Evolutionary conservation across 495 filamentous ascomycete genomes (phyloP), one percentile per base, ranked within the genome.

Genomic region (Parachaetomium inaequale): DNA sequence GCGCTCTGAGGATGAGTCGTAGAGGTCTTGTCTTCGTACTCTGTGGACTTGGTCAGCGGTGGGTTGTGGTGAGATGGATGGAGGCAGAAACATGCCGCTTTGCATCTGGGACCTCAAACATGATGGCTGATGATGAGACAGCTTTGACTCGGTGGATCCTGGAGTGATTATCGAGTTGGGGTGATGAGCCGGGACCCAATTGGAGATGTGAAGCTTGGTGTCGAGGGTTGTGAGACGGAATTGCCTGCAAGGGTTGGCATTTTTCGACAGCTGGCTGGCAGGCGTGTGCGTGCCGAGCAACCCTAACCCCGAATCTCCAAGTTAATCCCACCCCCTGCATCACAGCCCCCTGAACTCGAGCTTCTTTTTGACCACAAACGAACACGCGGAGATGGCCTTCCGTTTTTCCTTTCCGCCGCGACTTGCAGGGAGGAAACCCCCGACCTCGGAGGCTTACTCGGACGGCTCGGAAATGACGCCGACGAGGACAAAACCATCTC

Each of bases 31-130:
- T 45, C 83, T 74, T 31, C 82, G 74, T 36, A 85, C 77, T 32
- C 83, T 85, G 63, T 26, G 6, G 55, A 36, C 19, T 46, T 23
- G 62, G 42, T 59, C 40, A 65, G 56, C 65, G 61, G 63, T 66
- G 45, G 58, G 58, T 55, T 38, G 38, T 34, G 17, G 15, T 36
- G 51, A 29, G 23, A 42, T 26, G 36, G 8, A 6, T 14, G 19
- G n/a, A 11, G 52, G 8, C 11, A 4, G 36, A 42, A 46, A 57
- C 75, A 54, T 70, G 82, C 82, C 81, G 75, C 64, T 84, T 85
- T 43, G 82, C 79, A 57, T 78, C 70, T 21, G 81, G 81, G 10
- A 83, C 26, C 32, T 80, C 77, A 57, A 82, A 83, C 81, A 85
- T 84, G 47, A 38, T 68, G 51, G 5, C n/a, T 19, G 25, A 19